These are phyloP conservation scores for Ophiostoma himal-ulmi DNA, from an alignment of 2,329 filamentous ascomycete species.

Conservation along the genomic window DNA sequence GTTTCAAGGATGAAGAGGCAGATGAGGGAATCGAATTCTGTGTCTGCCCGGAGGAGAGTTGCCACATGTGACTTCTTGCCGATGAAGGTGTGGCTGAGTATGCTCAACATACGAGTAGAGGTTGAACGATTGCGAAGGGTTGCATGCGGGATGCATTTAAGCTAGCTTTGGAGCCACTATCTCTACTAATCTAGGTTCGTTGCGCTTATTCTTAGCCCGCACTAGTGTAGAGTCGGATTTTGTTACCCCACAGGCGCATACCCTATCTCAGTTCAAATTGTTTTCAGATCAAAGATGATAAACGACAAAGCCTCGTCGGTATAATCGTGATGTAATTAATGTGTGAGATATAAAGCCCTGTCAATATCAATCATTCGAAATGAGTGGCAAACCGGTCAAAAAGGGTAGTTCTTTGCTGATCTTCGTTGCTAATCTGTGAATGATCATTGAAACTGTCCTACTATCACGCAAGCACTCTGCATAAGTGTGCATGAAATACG, in stretches of 20 bases:
- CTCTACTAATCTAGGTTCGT: neutral
- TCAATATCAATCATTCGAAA: too few relatives aligned
- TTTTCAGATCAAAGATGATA: neutral
- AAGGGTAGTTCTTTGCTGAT: too few relatives aligned
- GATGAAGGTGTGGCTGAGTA: neutral
- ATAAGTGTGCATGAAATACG: conserved; percentile 1
- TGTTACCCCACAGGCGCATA: neutral
- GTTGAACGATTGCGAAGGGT: neutral
- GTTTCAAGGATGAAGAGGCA: neutral
- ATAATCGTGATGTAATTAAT: neutral
- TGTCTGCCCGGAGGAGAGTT: neutral
- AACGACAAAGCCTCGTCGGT: neutral
- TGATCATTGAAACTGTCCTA: neutral
- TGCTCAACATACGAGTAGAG: neutral
- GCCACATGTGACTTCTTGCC: neutral
- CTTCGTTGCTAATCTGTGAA: neutral
- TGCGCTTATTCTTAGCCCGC: neutral
- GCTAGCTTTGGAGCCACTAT: too few relatives aligned
- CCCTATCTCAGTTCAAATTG: neutral
- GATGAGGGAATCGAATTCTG: neutral
- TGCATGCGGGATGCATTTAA: neutral
- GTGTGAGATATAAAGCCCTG: neutral
- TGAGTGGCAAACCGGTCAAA: too few relatives aligned
- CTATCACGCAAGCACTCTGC: neutral
- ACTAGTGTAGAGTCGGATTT: neutral